Base-by-base conservation (phyloP, 1,284 basidiomycete species). In the Pyrrhoderma noxium region DNA sequence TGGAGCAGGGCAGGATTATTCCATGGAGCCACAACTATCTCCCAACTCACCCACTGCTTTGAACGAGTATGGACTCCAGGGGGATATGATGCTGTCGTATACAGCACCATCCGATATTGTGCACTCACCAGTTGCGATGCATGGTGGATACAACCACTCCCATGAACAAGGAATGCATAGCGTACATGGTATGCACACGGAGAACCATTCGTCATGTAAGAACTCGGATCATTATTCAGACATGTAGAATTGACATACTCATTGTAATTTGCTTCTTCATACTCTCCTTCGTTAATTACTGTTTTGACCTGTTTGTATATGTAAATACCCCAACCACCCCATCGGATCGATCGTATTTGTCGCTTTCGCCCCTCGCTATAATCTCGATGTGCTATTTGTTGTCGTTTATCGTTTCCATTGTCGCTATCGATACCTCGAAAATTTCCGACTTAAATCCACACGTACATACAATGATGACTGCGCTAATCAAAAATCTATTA, bases 1-100 rank as follows among this genome's bases (percentile, higher is more conserved):
- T 11, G 27, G 27, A 31, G 11, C 11, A 11, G 27, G 27, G 11
- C 27, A 31, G 11, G 11, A 5, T 5, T 31, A 47, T 38, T 3
- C 22, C 14, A 2, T n/a, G 13, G 36, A 21, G 8, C 49, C 41
- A n/a, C 35, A 49, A 37, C 47, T 54, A 18, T 54, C 52, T 3
- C 52, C 52, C 0, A 47, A 54, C 52, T 54, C 52, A 22, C 52
- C 52, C 2, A 49, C 16, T 23, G 35, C 47, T 25, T 8, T 31
- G 21, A 16, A 27, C 14, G 22, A 11, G 5, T 31, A 31, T 31
- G 7, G 7, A 5, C 27, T 31, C 27, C 5, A 5, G 11, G 27
- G 27, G 11, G 27, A 31, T 11, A 31, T 31, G 27, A 31, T 31
- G 21, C 18, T 34, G 38, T 7, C 19, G n/a, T 23, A 35, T 21